Evolutionary conservation across 2,329 filamentous ascomycete species (phyloP), one percentile per base, ranked within the genome.

Genomic region (Domatiomyces catenatus): DNA sequence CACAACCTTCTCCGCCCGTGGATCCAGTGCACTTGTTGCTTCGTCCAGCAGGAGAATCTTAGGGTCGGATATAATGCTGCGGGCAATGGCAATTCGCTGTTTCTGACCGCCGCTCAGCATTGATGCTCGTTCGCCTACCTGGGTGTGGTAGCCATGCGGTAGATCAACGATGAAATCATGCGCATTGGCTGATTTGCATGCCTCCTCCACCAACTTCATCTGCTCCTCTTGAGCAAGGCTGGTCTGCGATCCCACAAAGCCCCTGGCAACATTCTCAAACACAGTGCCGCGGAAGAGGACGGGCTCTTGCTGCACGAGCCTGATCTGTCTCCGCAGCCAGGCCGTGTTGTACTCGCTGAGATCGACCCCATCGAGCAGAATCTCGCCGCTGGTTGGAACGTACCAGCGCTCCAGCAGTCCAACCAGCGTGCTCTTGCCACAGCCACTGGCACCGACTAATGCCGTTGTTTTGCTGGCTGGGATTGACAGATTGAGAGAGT

Each of bases 31-130:
- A 50, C 79, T 83, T 0, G 84, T 88, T 1, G 85, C 84, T 64
- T 90, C 84, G 60, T 90, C 84, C 5, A 92, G 69, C 3, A 87
- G 74, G 2, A 88, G 67, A 1, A 88, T 76, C 1, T 71, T 68
- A 0, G 83, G 83, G 47, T 79, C 69, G 44, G 80, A 77, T 47
- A 86, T 72, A 20, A 87, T 79, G 8, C 80, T 79, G 5, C 83
- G 72, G 0, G 83, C 83, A 55, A 88, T 86, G 3, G 84, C 81
- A 20, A 93, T 75, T 2, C 87, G 77, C 63, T 93, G 86, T 18
- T 84, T 77, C 63, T 94, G 86, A 0, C 87, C 87, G 12, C 86
- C 84, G 15, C 83, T 87, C 1, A 93, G 69, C 61, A 84, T 86
- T 44, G 83, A 81, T 3, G 86, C 86, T 18, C 76, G 76, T 60